These are phyloP conservation scores for Venturia nashicola DNA, from an alignment of 2,329 filamentous ascomycete species.

Conservation along the genomic window DNA sequence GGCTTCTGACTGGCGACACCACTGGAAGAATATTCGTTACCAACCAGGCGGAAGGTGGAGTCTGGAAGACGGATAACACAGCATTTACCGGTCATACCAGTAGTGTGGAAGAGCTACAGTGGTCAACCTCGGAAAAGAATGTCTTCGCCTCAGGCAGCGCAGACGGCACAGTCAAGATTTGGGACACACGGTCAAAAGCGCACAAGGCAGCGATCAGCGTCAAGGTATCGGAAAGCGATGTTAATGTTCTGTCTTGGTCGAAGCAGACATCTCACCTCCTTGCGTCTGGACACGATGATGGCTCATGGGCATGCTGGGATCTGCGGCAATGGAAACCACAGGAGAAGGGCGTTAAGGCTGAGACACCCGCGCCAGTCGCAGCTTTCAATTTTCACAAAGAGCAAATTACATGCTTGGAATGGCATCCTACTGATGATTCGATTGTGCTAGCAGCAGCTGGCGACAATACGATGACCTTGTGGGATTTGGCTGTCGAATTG, in stretches of 20 bases:
- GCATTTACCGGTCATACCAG: constrained; percentile 73
- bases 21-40: constrained; percentile 82
- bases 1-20: constrained; percentile 85
- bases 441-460: constrained; percentile 86
- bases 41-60: constrained; percentile 73
- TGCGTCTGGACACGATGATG: constrained; percentile 85
- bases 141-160: constrained; percentile 91
- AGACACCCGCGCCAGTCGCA: constrained; percentile 68
- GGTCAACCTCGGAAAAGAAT: constrained; percentile 84
- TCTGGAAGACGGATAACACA: constrained; percentile 76
- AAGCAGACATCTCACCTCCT: constrained; percentile 77
- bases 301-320: constrained; percentile 93
- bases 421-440: constrained; percentile 94
- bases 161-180: constrained; percentile 90
- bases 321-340: constrained; percentile 82
- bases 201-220: constrained; percentile 80
- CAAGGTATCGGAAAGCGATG: constrained; percentile 69
- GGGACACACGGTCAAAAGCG: constrained; percentile 87
- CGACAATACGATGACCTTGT: constrained; percentile 88
- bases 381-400: constrained; percentile 93
- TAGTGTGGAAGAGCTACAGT: constrained; percentile 90
- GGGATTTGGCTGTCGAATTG: constrained; percentile 92
- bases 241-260: constrained; percentile 97
- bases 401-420: constrained; percentile 90
- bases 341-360: constrained; percentile 26